These are phyloP conservation scores for Prunus mume DNA, from an alignment of 306 rosid species.

Conservation along the genomic window DNA sequence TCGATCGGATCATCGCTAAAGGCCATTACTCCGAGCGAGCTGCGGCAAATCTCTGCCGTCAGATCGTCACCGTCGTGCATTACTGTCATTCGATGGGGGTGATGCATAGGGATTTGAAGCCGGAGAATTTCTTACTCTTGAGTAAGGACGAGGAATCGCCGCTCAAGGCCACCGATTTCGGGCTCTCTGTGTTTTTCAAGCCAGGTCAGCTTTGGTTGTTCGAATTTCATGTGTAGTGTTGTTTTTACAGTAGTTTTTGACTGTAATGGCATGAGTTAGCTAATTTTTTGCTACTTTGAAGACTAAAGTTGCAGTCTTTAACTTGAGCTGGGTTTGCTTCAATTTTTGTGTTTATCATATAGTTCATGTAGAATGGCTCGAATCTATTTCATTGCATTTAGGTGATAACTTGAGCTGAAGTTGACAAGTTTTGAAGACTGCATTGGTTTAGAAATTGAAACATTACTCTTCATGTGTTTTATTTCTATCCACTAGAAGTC, in stretches of 20 bases:
- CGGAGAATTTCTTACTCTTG: constrained; percentile 80
- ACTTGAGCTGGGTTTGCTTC: neutral
- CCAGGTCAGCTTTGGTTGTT: constrained; percentile 40
- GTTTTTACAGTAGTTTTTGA: neutral
- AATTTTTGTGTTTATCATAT: neutral
- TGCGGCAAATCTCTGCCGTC: constrained; percentile 77
- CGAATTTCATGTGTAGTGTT: neutral
- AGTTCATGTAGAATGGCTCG: neutral
- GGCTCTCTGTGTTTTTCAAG: constrained; percentile 86
- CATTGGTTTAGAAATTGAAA: neutral
- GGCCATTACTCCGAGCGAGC: constrained; percentile 95
- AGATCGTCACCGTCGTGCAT: constrained; percentile 87
- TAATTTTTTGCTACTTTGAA: neutral
- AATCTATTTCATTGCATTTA: neutral
- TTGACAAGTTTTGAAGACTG: neutral
- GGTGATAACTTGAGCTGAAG: neutral
- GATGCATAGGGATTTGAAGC: constrained; percentile 90
- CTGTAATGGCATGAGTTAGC: neutral
- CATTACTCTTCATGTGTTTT: neutral
- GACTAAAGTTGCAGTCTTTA: neutral
- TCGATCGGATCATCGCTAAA: constrained; percentile 78
- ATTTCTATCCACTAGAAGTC: neutral
- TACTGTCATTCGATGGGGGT: constrained; percentile 91
- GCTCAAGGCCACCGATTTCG: constrained; percentile 88
- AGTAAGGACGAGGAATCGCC: constrained; percentile 62